Evolutionary conservation across 768 basidiomycete species (phyloP).

Genomic region (Kwoniella sp.): DNA sequence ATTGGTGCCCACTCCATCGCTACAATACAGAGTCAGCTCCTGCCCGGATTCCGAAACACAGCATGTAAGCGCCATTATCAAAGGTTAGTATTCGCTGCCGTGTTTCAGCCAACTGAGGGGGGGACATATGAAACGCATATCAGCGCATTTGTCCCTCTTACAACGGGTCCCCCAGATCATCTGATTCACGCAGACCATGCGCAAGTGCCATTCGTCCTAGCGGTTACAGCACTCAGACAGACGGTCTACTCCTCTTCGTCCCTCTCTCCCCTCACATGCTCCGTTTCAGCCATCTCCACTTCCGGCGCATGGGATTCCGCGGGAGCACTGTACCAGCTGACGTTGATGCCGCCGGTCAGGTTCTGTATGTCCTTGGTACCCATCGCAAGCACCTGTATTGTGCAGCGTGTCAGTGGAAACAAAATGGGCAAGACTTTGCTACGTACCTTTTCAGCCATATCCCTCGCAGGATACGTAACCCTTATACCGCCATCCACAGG

Average conservation of each 20-base stretch:
- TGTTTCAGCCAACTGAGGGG: too few relatives aligned
- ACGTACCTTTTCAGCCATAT: conserved; percentile 45
- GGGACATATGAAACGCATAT: too few relatives aligned
- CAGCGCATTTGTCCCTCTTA: too few relatives aligned
- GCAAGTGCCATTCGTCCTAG: too few relatives aligned
- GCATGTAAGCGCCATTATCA: too few relatives aligned
- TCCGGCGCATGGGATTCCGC: conserved; percentile 12
- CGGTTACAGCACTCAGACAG: too few relatives aligned
- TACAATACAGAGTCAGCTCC: too few relatives aligned
- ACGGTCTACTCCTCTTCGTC: conserved; percentile 38
- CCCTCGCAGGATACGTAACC: conserved; percentile 37
- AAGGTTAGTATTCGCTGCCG: too few relatives aligned
- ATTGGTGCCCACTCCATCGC: too few relatives aligned
- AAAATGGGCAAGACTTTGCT: not conserved
- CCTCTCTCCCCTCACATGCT: conserved; percentile 22
- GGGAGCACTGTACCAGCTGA: conserved; percentile 27
- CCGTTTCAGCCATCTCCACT: conserved; percentile 34
- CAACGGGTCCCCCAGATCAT: too few relatives aligned
- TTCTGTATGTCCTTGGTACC: conserved; percentile 32
- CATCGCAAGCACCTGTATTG: conserved; percentile 27
- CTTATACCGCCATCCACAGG: conserved; percentile 18
- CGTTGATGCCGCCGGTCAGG: conserved; percentile 12
- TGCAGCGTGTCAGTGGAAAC: not conserved
- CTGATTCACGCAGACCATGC: too few relatives aligned
- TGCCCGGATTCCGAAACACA: too few relatives aligned